Base-by-base conservation (phyloP, 2,329 filamentous ascomycete species). In the Leptographium procerum region DNA sequence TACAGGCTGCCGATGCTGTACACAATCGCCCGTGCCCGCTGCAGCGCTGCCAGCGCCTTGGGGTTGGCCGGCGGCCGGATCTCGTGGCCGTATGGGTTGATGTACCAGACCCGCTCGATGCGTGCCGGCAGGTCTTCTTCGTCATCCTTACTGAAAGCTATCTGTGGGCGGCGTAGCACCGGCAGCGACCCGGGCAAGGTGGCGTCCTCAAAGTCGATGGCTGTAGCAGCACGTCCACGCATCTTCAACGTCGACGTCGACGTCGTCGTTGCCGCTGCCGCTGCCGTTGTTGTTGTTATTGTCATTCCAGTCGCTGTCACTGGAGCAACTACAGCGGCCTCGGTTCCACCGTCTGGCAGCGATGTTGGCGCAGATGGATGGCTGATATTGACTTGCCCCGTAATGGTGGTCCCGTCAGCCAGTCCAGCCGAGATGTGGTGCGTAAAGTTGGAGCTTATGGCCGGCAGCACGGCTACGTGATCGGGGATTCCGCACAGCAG, bases 71-170 rank as follows among this genome's bases (percentile, higher is more conserved):
- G 81, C 0, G 91, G 88, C 22, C 86, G 83, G 64, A 97, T 96
- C 71, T 96, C 91, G 69, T 96, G 90, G n/a, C 92, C 92, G 70
- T 96, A 97, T 0, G 92, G 92, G 67, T 96, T 97, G 74, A 97
- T 97, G 74, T 97, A 97, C 90, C 91, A 97, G 34, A 97, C 79
- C 2, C 91, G 76, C 57, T 85, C 78, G 64, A 97, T 95, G 31
- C 89, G 80, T 0, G 87, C 80, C 0, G 89, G 81, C 1, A 97
- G 77, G 57, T 92, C 88, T 61, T 88, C 83, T 62, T 90, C 86
- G 45, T 82, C 77, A 66, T 76, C 71, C 72, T 97, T 97, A 67
- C 81, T 87, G 69, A 96, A 95, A 5, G 78, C 76, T 61, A 96
- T 91, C 62, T 95, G 89, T 55, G 87, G 89, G 59, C 87, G 85